phyloP scores from a whole-genome alignment of 805 yeast species.

The Candida berthetii region DNA sequence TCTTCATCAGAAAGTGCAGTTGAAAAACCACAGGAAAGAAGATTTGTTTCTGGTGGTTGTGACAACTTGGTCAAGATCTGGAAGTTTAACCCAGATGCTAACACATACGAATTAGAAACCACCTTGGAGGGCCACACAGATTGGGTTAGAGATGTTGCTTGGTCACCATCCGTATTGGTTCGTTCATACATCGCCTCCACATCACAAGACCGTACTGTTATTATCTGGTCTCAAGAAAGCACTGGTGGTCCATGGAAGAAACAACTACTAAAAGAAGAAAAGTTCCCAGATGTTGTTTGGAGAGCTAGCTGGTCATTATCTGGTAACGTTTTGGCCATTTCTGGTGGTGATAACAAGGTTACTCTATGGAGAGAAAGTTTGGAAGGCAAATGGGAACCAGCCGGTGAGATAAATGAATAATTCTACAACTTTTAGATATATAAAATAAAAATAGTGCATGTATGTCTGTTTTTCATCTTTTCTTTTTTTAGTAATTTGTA shows the following conservation, averaged over 20 bases:
- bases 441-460: neutral
- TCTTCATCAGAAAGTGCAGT: slow-evolving; percentile 23
- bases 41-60: slow-evolving; percentile 92
- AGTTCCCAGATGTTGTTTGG: slow-evolving; percentile 97
- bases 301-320: slow-evolving; percentile 96
- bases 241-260: slow-evolving; percentile 72
- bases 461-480: too few relatives aligned
- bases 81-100: slow-evolving; percentile 54
- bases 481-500: too few relatives aligned
- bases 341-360: slow-evolving; percentile 94
- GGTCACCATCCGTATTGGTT: slow-evolving; percentile 90
- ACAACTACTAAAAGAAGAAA: slow-evolving; percentile 64
- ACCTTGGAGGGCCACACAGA: slow-evolving; percentile 86
- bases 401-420: slow-evolving; percentile 91
- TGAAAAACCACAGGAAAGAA: slow-evolving; percentile 42
- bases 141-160: slow-evolving; percentile 98
- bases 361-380: slow-evolving; percentile 95
- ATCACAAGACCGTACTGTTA: slow-evolving; percentile 91
- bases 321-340: slow-evolving; percentile 91
- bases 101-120: slow-evolving; percentile 66
- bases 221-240: slow-evolving; percentile 88
- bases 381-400: slow-evolving; percentile 92
- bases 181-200: slow-evolving; percentile 93
- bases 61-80: slow-evolving; percentile 92
- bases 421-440: neutral